These are phyloP conservation scores for Silene latifolia DNA, from an alignment of 148 eudicot genomes.

Conservation along the genomic window DNA sequence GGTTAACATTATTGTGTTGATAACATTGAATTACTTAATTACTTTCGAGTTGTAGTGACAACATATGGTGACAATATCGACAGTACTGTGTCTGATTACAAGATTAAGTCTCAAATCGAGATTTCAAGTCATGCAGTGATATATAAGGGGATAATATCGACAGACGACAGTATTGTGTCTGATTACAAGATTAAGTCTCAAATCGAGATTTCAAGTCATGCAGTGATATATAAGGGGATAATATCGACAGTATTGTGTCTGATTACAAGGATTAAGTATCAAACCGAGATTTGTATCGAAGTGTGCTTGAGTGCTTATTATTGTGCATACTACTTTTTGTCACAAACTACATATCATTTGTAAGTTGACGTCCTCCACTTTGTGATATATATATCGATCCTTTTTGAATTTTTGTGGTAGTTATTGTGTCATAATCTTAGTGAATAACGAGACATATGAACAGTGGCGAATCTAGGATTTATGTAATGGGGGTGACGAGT, in stretches of 20 bases:
- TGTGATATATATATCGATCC: too few species aligned
- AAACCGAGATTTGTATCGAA: neutral
- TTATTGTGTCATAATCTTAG: conserved; percentile 19
- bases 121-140: too few species aligned
- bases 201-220: neutral
- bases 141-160: too few species aligned
- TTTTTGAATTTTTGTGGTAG: conserved; percentile 4
- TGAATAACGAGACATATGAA: conserved; percentile 13
- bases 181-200: neutral
- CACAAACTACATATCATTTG: neutral
- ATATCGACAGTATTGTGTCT: neutral
- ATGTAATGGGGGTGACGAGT: too few species aligned
- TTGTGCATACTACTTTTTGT: conserved; percentile 5
- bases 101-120: neutral
- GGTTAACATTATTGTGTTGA: too few species aligned
- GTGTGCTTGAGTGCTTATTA: too few species aligned
- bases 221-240: too few species aligned
- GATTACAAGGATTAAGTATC: neutral
- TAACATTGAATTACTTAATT: too few species aligned
- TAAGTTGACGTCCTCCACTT: conserved; percentile 1
- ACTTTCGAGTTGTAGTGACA: too few species aligned
- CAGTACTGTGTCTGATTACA: neutral
- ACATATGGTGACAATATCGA: too few species aligned
- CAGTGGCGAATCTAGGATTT: too few species aligned
- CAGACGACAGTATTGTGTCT: too few species aligned